A percentile compares a stretch with the other conserved stretches of the same genome.
Evolutionary conservation across 2,329 filamentous ascomycete genomes (phyloP).

Genomic region (Boeremia exigua): DNA sequence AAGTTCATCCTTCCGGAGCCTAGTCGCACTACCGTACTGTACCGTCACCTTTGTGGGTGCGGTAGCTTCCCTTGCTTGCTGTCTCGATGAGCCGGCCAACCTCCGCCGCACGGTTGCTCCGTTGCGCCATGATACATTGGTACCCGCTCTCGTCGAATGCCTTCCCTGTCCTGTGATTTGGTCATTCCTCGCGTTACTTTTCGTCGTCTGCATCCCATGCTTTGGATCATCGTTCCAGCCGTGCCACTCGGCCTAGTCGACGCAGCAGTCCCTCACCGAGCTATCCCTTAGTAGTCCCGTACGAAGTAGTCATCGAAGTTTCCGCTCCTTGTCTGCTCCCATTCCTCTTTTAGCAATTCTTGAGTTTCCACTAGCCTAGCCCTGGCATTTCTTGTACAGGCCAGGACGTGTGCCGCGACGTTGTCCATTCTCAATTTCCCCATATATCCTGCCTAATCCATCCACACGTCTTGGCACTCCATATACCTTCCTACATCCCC

Average conservation of each 20-base stretch:
- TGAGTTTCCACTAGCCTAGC: slow-evolving; percentile 39
- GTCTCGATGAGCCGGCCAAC: slow-evolving; percentile 36
- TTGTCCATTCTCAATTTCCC: slow-evolving; percentile 38
- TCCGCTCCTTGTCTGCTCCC: slow-evolving; percentile 44
- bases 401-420: slow-evolving; percentile 42
- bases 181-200: slow-evolving; percentile 42
- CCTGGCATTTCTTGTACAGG: slow-evolving; percentile 34
- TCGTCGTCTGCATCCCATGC: slow-evolving; percentile 42
- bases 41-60: slow-evolving; percentile 36
- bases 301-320: slow-evolving; percentile 33
- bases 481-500: slow-evolving; percentile 46
- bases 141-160: slow-evolving; percentile 41
- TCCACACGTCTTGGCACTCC: slow-evolving; percentile 46
- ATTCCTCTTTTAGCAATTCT: slow-evolving; percentile 39
- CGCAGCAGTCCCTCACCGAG: slow-evolving; percentile 44
- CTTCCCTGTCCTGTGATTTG: slow-evolving; percentile 43
- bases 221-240: slow-evolving; percentile 47
- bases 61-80: slow-evolving; percentile 33
- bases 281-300: slow-evolving; percentile 43
- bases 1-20: slow-evolving; percentile 30
- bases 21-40: slow-evolving; percentile 41
- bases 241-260: slow-evolving; percentile 46
- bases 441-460: slow-evolving; percentile 43
- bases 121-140: slow-evolving; percentile 51
- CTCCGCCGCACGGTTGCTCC: slow-evolving; percentile 47